Evolutionary conservation across 2,329 filamentous ascomycete genomes (phyloP).

Genomic region (Nothophoma quercina): DNA sequence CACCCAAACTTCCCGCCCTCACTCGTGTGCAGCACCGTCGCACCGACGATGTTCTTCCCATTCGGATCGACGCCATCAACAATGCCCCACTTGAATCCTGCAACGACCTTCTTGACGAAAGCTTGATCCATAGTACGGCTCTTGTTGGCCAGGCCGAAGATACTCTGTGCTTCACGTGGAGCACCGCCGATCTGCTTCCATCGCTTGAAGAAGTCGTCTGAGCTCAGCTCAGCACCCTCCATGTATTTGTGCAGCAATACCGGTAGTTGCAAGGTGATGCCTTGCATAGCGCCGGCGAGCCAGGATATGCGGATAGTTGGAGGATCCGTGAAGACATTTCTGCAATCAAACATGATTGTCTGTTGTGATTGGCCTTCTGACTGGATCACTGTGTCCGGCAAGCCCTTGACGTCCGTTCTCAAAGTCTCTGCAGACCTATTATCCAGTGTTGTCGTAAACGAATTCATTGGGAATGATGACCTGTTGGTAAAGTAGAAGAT

Average conservation of each 20-base stretch:
- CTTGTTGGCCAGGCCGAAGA: conserved; percentile 74
- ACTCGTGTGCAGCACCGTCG: conserved; percentile 82
- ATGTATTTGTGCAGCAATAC: conserved; percentile 94
- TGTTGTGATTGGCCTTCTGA: conserved; percentile 85
- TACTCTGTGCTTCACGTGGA: conserved; percentile 84
- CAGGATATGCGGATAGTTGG: conserved; percentile 96
- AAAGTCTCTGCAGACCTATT: conserved; percentile 71
- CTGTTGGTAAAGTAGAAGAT: conserved; percentile 98
- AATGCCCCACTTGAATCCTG: conserved; percentile 90
- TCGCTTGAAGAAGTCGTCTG: conserved; percentile 97
- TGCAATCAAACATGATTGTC: conserved; percentile 92
- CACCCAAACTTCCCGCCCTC: conserved; percentile 93
- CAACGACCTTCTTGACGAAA: conserved; percentile 75
- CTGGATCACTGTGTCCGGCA: conserved; percentile 82
- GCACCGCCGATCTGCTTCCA: conserved; percentile 98
- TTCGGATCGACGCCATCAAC: conserved; percentile 90
- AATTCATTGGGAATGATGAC: conserved; percentile 81
- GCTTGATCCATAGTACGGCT: conserved; percentile 71
- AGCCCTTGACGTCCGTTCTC: conserved; percentile 84
- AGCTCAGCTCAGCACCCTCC: conserved; percentile 84
- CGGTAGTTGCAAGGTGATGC: conserved; percentile 88
- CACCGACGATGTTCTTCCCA: conserved; percentile 89
- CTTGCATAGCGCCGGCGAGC: conserved; percentile 90
- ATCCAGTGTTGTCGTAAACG: conserved; percentile 93
- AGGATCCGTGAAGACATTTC: conserved; percentile 78